A percentile compares a stretch with the other conserved stretches of the same genome.
Evolutionary conservation across 2,329 filamentous ascomycete species (phyloP).

Genomic region (Fusarium sp.): DNA sequence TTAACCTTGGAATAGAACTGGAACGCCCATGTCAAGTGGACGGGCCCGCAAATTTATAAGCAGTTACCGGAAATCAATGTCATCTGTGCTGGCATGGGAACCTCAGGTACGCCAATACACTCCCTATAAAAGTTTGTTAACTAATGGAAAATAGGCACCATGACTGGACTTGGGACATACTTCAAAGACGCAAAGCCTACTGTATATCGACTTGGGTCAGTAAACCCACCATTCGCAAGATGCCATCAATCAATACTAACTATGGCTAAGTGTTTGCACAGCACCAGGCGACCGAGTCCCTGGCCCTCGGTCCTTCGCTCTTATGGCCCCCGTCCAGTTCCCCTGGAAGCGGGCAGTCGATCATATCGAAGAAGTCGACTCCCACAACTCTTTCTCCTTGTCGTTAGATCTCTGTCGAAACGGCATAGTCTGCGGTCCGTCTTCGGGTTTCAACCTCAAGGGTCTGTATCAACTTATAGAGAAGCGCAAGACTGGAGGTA

Average conservation of each 20-base stretch:
- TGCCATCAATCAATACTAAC: not conserved
- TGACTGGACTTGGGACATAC: slow-evolving; percentile 60
- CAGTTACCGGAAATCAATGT: slow-evolving; percentile 66
- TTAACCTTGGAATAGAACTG: slow-evolving; percentile 53
- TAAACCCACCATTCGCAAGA: fast-evolving
- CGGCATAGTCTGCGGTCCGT: slow-evolving; percentile 68
- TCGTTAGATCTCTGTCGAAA: slow-evolving; percentile 65
- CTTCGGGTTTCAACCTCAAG: slow-evolving; percentile 66
- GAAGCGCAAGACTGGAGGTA: slow-evolving; percentile 56
- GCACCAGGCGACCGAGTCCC: slow-evolving; percentile 66
- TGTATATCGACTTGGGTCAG: slow-evolving; percentile 50
- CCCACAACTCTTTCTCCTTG: slow-evolving; percentile 60
- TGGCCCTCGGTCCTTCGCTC: slow-evolving; percentile 63
- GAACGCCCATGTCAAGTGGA: slow-evolving; percentile 66
- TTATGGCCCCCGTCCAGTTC: slow-evolving; percentile 62
- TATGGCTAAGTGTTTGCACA: slow-evolving; percentile 62
- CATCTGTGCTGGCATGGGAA: slow-evolving; percentile 67
- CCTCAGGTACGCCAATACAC: slow-evolving; percentile 54
- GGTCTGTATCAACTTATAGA: slow-evolving; percentile 61
- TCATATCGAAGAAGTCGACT: slow-evolving; percentile 64
- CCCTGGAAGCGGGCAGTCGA: slow-evolving; percentile 67
- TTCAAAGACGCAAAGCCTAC: slow-evolving; percentile 61
- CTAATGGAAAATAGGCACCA: slow-evolving; percentile 44
- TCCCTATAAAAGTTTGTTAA: not conserved
- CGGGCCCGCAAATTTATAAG: slow-evolving; percentile 64